phyloP scores from a whole-genome alignment of 2,329 filamentous ascomycete genomes.

The Colletotrichum zoysiae region DNA sequence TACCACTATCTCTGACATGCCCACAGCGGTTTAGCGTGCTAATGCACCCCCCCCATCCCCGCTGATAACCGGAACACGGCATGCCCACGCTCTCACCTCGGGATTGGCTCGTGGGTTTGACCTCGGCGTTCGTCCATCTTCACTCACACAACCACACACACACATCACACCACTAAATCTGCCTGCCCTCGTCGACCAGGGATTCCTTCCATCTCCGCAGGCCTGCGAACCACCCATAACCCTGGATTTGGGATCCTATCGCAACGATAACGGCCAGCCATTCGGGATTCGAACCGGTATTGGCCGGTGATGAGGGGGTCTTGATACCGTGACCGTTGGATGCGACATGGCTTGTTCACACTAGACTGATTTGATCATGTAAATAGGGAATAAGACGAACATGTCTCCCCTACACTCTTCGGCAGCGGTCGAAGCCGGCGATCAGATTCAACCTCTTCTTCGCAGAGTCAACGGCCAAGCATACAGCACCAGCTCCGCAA shows the following conservation, averaged over 20 bases:
- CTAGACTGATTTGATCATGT: not conserved
- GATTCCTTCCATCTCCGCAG: conserved; percentile 9
- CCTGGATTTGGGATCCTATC: not conserved
- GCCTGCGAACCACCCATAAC: not conserved
- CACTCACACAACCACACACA: not conserved
- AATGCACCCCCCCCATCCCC: not conserved
- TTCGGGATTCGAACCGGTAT: conserved; percentile 20
- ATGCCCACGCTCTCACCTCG: conserved; percentile 16
- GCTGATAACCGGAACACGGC: conserved; percentile 22
- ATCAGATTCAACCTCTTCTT: conserved; percentile 34
- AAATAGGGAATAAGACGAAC: conserved; percentile 23
- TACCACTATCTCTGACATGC: conserved; percentile 10
- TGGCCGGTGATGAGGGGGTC: conserved; percentile 27
- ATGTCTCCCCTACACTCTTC: conserved; percentile 10
- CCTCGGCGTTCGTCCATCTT: conserved; percentile 8
- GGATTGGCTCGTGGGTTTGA: conserved; percentile 5
- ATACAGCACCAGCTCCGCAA: conserved; percentile 8
- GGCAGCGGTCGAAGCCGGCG: conserved; percentile 4
- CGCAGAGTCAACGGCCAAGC: not conserved
- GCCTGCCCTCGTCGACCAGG: conserved; percentile 5
- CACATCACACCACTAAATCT: conserved; percentile 8
- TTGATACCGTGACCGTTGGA: conserved; percentile 11
- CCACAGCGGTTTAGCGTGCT: conserved; percentile 23
- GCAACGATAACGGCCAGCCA: conserved; percentile 17
- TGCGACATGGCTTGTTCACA: conserved; percentile 3